A percentile compares a stretch with the other conserved stretches of the same genome.
Conservation (phyloP, 2,329 filamentous ascomycete genomes). For the Ophiocordyceps sinensis region DNA sequence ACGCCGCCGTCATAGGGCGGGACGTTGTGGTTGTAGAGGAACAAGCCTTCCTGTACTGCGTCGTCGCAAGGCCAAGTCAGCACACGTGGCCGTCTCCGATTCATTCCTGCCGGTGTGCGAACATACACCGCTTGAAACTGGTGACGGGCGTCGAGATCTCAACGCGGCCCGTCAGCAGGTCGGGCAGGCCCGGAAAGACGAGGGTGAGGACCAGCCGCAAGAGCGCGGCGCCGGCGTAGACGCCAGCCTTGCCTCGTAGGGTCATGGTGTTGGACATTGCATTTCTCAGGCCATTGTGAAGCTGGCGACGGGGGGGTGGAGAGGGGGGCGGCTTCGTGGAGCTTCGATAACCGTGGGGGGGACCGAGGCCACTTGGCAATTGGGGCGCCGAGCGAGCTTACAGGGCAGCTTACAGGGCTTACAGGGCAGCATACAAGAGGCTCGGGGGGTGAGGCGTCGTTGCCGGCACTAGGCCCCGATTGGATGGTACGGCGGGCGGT, state of each 20-base stretch:
- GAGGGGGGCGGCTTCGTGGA: not conserved
- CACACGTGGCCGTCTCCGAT: not conserved
- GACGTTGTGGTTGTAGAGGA: conserved; percentile 90
- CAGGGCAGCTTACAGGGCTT: not conserved
- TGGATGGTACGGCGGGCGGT: conserved; percentile 12
- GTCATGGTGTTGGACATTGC: conserved; percentile 24
- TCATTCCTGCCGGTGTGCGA: not conserved
- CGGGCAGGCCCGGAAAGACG: conserved; percentile 68
- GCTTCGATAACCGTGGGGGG: not conserved
- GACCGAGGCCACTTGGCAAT: conserved; percentile 8
- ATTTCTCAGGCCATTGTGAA: conserved; percentile 12
- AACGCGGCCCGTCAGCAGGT: conserved; percentile 77
- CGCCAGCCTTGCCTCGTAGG: conserved; percentile 27
- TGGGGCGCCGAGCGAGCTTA: not conserved
- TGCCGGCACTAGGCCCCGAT: conserved; percentile 5
- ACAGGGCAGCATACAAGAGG: not conserved
- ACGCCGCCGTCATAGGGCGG: conserved; percentile 94
- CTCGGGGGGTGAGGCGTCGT: conserved; percentile 12
- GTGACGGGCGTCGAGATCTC: conserved; percentile 95
- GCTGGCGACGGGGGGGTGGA: not conserved
- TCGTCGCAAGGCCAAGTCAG: not conserved
- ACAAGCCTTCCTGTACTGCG: conserved; percentile 86
- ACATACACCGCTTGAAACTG: conserved; percentile 89
- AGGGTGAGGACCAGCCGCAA: conserved; percentile 69
- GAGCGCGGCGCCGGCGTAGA: conserved; percentile 63